phyloP scores from a whole-genome alignment of 495 filamentous ascomycete species.

The Hyaloscypha variabilis region DNA sequence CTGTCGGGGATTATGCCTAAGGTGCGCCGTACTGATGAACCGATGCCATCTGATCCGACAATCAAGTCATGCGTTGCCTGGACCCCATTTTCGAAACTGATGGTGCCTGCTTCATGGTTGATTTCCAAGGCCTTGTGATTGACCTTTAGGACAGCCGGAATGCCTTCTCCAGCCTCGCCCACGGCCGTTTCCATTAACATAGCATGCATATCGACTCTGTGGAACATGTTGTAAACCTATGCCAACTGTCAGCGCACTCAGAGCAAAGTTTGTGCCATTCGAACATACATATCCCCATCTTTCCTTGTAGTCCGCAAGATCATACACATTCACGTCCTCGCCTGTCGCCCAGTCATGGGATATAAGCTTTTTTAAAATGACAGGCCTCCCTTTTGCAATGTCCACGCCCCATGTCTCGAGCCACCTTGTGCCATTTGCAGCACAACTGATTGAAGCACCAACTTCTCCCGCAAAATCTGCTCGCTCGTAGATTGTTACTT shows the following conservation, averaged over 20 bases:
- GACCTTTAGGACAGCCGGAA: slow-evolving; percentile 43
- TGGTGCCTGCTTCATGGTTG: slow-evolving; percentile 52
- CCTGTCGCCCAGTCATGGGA: slow-evolving; percentile 46
- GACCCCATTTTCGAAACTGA: slow-evolving; percentile 55
- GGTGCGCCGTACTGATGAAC: slow-evolving; percentile 20
- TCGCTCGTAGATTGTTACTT: slow-evolving; percentile 57
- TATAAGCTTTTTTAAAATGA: slow-evolving; percentile 39
- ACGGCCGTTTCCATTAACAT: slow-evolving; percentile 54
- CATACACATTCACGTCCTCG: slow-evolving; percentile 38
- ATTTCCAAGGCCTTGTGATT: slow-evolving; percentile 56
- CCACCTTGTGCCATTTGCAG: slow-evolving; percentile 56
- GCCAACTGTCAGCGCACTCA: not conserved
- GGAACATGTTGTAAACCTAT: slow-evolving; percentile 56
- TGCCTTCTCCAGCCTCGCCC: slow-evolving; percentile 44
- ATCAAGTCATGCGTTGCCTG: slow-evolving; percentile 54
- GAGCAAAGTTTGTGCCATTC: not conserved
- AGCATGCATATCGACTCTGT: slow-evolving; percentile 56
- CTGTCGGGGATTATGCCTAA: slow-evolving; percentile 48
- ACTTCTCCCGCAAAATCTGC: slow-evolving; percentile 55
- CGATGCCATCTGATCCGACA: slow-evolving; percentile 57
- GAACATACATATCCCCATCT: slow-evolving; percentile 43
- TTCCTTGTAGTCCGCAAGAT: slow-evolving; percentile 47
- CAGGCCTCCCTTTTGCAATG: slow-evolving; percentile 35
- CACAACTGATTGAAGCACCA: slow-evolving; percentile 61
- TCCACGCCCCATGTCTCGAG: slow-evolving; percentile 47